Conservation (phyloP, 306 rosid genomes). For the Rubus idaeus region DNA sequence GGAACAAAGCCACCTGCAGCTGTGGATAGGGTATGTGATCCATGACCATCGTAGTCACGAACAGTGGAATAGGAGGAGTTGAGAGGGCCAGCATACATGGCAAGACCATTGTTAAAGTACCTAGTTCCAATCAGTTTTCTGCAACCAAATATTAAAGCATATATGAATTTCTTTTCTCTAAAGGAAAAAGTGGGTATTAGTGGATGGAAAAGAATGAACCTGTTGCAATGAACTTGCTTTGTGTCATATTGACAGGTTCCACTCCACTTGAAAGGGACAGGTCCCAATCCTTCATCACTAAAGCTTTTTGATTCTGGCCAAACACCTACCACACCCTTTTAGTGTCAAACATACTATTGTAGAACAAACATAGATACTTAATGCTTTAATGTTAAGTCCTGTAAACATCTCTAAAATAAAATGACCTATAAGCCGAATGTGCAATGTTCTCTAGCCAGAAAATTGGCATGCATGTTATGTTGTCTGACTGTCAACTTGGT, state of each 20-base stretch:
- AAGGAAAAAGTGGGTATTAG: neutral
- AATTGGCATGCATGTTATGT: neutral
- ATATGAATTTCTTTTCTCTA: neutral
- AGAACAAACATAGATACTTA: too few relatives aligned
- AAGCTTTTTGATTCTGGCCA: constrained; percentile 79
- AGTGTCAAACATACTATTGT: neutral
- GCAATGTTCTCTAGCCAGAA: neutral
- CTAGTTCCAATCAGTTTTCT: constrained; percentile 91
- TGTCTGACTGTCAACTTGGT: too few relatives aligned
- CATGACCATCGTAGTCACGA: constrained; percentile 75
- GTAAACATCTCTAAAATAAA: neutral
- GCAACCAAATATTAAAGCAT: neutral
- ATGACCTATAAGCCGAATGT: neutral
- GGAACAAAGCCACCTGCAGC: constrained; percentile 66
- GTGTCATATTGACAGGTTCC: constrained; percentile 54
- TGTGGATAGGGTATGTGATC: constrained; percentile 84
- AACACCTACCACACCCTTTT: constrained; percentile 41
- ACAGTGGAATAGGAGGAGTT: constrained; percentile 14
- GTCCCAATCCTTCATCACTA: constrained; percentile 56
- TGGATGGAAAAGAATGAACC: constrained; percentile 31
- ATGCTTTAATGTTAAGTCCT: neutral
- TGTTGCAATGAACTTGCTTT: constrained; percentile 47
- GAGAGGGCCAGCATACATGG: neutral
- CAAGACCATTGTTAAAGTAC: constrained; percentile 56
- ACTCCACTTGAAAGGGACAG: constrained; percentile 60